These are phyloP conservation scores for Diplocarpon mali DNA, from an alignment of 2,329 filamentous ascomycete species.

Conservation along the genomic window DNA sequence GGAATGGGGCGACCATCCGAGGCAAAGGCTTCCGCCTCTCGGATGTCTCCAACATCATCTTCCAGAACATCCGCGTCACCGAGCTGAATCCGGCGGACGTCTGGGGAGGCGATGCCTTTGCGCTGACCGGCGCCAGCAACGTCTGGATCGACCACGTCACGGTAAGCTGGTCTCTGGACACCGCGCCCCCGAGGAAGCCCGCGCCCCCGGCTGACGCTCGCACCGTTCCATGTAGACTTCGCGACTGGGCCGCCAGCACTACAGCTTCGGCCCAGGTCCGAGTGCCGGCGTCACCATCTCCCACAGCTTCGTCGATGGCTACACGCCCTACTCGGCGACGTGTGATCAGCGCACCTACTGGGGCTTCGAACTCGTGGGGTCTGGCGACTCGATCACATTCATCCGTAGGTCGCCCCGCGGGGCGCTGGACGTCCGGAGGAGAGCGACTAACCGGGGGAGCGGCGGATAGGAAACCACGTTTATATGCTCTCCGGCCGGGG, in stretches of 20 bases:
- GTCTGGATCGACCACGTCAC: conserved; percentile 31
- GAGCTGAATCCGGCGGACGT: conserved; percentile 30
- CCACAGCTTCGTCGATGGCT: conserved; percentile 36
- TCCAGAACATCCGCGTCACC: conserved; percentile 5
- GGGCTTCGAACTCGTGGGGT: conserved; percentile 32
- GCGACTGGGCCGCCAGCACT: conserved; percentile 35
- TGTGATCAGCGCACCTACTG: conserved; percentile 35
- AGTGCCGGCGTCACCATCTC: conserved; percentile 34
- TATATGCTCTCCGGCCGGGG: conserved; percentile 34
- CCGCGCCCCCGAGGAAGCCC: too few relatives aligned
- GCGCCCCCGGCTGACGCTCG: too few relatives aligned
- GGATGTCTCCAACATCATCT: conserved; percentile 19
- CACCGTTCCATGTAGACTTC: conserved; percentile 22
- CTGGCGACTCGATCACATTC: conserved; percentile 30
- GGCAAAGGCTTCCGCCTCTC: conserved; percentile 23
- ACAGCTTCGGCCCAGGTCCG: conserved; percentile 28
- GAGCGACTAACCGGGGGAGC: too few relatives aligned
- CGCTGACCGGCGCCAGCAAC: conserved; percentile 24
- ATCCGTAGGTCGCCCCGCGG: too few relatives aligned
- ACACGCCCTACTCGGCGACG: conserved; percentile 31
- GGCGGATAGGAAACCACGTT: conserved; percentile 33
- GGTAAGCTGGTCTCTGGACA: too few relatives aligned
- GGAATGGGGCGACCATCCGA: conserved; percentile 19
- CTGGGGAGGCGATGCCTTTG: conserved; percentile 31
- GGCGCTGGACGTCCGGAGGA: too few relatives aligned